These are phyloP conservation scores for Lyophyllum shimeji DNA, from an alignment of 768 basidiomycete species.

Conservation along the genomic window DNA sequence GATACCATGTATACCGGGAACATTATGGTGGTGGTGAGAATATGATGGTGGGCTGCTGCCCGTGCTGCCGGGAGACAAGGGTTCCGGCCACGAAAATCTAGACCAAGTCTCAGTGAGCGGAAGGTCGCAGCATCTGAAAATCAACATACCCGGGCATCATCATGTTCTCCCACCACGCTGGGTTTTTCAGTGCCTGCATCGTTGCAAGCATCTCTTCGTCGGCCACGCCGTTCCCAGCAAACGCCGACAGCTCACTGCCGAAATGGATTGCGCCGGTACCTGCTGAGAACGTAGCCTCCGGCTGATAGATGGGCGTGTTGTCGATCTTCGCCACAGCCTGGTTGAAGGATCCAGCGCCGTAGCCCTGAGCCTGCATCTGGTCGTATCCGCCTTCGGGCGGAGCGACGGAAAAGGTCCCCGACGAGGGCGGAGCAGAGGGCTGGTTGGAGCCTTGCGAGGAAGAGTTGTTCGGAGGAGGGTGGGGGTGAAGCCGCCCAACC, in stretches of 20 bases:
- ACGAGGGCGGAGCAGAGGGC: constrained; percentile 18
- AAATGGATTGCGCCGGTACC: constrained; percentile 42
- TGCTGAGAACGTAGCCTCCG: constrained; percentile 46
- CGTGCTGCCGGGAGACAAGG: constrained; percentile 24
- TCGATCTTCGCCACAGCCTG: constrained; percentile 22
- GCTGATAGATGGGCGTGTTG: constrained; percentile 43
- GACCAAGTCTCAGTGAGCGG: neutral
- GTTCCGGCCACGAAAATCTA: constrained; percentile 33
- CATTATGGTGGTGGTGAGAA: constrained; percentile 9
- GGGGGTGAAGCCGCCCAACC: constrained; percentile 51
- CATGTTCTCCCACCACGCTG: constrained; percentile 74
- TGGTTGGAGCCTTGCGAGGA: constrained; percentile 16
- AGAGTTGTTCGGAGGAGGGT: constrained; percentile 40
- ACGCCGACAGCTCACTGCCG: constrained; percentile 34
- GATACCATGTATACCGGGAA: constrained; percentile 10
- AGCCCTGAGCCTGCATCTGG: constrained; percentile 19
- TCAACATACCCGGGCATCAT: constrained; percentile 79
- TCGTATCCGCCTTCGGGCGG: constrained; percentile 18
- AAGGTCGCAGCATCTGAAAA: neutral
- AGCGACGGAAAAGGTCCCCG: constrained; percentile 29
- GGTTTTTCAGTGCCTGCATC: constrained; percentile 72
- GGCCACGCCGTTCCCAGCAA: constrained; percentile 32
- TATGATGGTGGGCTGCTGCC: constrained; percentile 20
- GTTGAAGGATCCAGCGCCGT: constrained; percentile 12
- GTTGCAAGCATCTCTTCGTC: constrained; percentile 67